Conservation (phyloP, 345 rosid genomes). For the Bretschneidera sinensis region DNA sequence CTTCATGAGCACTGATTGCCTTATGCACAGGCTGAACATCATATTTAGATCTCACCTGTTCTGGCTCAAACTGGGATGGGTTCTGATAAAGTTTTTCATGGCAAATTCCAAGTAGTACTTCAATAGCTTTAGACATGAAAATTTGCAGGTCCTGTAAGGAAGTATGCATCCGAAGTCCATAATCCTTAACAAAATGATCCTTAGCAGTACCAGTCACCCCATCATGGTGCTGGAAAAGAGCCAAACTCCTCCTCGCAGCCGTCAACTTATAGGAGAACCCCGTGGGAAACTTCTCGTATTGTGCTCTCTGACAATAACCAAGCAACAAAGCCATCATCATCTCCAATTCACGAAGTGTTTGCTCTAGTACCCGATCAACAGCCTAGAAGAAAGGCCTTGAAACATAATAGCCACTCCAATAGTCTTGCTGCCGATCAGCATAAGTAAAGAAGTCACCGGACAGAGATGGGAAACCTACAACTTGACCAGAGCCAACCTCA, state of each 20-base stretch:
- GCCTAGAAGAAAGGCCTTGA: constrained; percentile 98
- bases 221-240: constrained; percentile 99
- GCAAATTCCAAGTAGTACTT: constrained; percentile 73
- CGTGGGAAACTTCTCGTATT: constrained; percentile 76
- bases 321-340: constrained; percentile 80
- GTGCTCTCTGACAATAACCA: constrained; percentile 83
- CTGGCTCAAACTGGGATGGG: constrained; percentile 76
- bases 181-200: constrained; percentile 91
- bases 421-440: constrained; percentile 87
- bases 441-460: constrained; percentile 98
- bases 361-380: constrained; percentile 92
- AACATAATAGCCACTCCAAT: constrained; percentile 99
- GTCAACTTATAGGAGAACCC: constrained; percentile 76
- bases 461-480: constrained; percentile 91
- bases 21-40: constrained; percentile 80
- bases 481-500: constrained; percentile 71
- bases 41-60: constrained; percentile 71
- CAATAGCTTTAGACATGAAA: constrained; percentile 95
- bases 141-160: constrained; percentile 85
- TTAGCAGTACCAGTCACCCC: constrained; percentile 97
- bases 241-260: constrained; percentile 94
- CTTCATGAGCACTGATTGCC: constrained; percentile 60
- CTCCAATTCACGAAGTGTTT: constrained; percentile 84
- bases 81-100: constrained; percentile 73
- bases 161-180: constrained; percentile 87